Base-by-base conservation (phyloP, 2,329 filamentous ascomycete genomes). In the Allantophomopsis lycopodina region DNA sequence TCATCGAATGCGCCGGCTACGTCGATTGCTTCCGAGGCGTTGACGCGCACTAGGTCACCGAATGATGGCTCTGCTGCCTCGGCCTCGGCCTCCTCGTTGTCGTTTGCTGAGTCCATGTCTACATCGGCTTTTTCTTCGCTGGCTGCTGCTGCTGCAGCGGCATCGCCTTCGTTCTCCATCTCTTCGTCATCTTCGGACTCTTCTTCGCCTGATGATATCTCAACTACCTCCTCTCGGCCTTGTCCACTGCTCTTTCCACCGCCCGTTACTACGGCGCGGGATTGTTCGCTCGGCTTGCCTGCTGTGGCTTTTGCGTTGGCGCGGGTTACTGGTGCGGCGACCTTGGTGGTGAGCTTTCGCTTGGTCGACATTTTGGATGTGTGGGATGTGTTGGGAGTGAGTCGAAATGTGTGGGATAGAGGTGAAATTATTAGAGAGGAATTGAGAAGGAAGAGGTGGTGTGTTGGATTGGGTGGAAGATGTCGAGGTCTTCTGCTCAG, bases 41-140 rank as follows among this genome's bases (percentile, higher is more conserved):
- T 68, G 36, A 71, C 71, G 47, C 78, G 80, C 33, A 94, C 68
- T 35, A 93, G 74, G 55, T 96, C 89, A 50, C 87, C 89, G 57
- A 96, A 94, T 0, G 86, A 84, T 3, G 85, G 83, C 50, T 59
- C 54, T 5, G 48, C 53, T 20, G 51, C 51, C 33, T 54, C 50
- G 40, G 52, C 51, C 12, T 43, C 42, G n/a, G 58, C 56, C 12
- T 58, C 50, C 40, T 56, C 53, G 36, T 58, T 52, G 23, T 61
- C 60, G 35, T 65, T 62, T n/a, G 40, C 38, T 33, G 47, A 50
- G 30, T 52, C 55, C 41, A 56, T 58, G 18, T 64, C 62, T 11
- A 63, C 52, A 47, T 48, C 43, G 23, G 7, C 23, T 40, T 38
- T 43, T 14, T 42, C 43, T 13, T 54, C 54, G 12, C 54, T 44